Evolutionary conservation across 192 early-diverging fungal species (phyloP).

Genomic region (Backusella australiensis): DNA sequence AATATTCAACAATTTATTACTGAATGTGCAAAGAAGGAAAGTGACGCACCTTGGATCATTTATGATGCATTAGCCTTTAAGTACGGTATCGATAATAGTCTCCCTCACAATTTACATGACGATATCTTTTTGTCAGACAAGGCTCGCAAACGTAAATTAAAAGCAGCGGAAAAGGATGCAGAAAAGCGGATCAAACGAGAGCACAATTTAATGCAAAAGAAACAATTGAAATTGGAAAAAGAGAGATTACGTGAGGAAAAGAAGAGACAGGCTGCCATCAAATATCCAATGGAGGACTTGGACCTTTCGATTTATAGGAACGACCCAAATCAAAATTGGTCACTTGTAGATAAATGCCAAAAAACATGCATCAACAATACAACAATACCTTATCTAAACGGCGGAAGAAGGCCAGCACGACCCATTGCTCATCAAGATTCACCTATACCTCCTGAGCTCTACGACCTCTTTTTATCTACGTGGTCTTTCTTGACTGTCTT

Average conservation of each 20-base stretch:
- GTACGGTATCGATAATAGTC: conserved; percentile 33
- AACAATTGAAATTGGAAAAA: conserved; percentile 22
- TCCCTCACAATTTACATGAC: conserved; percentile 43
- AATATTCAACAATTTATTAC: conserved; percentile 66
- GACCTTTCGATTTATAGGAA: conserved; percentile 51
- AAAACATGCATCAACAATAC: conserved; percentile 28
- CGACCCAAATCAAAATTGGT: conserved; percentile 30
- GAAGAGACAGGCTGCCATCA: conserved; percentile 42
- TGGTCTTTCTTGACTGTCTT: conserved; percentile 71
- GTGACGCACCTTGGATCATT: conserved; percentile 74
- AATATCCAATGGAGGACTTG: conserved; percentile 85
- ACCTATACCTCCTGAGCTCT: conserved; percentile 43
- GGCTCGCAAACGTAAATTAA: conserved; percentile 1
- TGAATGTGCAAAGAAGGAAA: conserved; percentile 64
- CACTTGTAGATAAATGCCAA: conserved; percentile 25
- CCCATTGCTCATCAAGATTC: conserved; percentile 47
- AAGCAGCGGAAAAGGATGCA: conserved; percentile 21
- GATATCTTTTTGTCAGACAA: conserved; percentile 3
- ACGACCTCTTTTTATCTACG: conserved; percentile 50
- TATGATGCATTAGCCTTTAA: conserved; percentile 37
- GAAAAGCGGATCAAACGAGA: conserved; percentile 28
- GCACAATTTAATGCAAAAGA: conserved; percentile 37
- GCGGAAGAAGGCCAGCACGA: conserved; percentile 26
- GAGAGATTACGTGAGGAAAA: conserved; percentile 34
- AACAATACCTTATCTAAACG: conserved; percentile 20